Evolutionary conservation across 1,284 basidiomycete genomes (phyloP).

Genomic region (Apiotrichum gamsii): DNA sequence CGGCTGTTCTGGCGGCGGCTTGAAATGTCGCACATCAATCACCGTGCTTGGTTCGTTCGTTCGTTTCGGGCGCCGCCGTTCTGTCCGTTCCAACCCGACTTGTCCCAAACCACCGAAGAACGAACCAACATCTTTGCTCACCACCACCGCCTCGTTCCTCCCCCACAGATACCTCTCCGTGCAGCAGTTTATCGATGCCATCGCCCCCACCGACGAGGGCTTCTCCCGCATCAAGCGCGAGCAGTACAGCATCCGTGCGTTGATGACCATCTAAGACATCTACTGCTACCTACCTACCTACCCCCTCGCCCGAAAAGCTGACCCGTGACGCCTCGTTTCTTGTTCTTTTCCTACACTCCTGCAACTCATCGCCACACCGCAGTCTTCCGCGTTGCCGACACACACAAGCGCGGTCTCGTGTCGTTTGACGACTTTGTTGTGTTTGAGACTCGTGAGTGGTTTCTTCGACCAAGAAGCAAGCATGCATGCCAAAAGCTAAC

Average conservation of each 20-base stretch:
- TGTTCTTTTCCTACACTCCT: no score
- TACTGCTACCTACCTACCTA: no score
- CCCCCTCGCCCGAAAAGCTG: slow-evolving; percentile 8
- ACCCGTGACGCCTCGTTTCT: slow-evolving; percentile 6
- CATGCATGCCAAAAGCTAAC: slow-evolving; percentile 1
- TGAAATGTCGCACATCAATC: no score
- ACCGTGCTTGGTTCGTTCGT: no score
- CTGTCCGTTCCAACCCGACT: not conserved
- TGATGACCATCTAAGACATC: no score
- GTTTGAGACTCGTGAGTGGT: slow-evolving; percentile 68
- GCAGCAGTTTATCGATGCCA: slow-evolving; percentile 84
- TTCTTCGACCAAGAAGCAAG: no score
- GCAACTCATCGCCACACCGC: no score
- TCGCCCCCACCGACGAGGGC: slow-evolving; percentile 71
- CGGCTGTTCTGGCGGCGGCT: no score
- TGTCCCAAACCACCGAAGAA: not conserved
- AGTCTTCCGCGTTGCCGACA: slow-evolving; percentile 84
- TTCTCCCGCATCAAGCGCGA: slow-evolving; percentile 73
- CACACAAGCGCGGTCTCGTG: slow-evolving; percentile 65
- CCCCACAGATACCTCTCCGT: slow-evolving; percentile 62
- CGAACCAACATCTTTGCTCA: no score
- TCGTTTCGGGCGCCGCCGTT: no score
- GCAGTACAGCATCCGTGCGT: slow-evolving; percentile 66
- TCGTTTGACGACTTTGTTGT: slow-evolving; percentile 92
- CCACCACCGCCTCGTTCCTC: slow-evolving; percentile 26